Evolutionary conservation across 345 rosid species (phyloP).

Genomic region (Pistacia vera): DNA sequence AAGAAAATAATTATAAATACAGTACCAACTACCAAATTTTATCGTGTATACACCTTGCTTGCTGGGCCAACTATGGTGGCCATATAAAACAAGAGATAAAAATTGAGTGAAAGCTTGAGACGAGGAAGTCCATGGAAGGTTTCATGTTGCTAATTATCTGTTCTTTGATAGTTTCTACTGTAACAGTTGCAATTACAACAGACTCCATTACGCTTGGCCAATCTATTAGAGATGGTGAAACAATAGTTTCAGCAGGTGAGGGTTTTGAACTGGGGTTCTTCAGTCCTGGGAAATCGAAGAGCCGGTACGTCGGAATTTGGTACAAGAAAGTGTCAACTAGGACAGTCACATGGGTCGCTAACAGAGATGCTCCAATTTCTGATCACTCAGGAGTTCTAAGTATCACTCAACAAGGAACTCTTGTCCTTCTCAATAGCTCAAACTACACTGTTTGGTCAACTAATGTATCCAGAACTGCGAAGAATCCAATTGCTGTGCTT

Average conservation of each 20-base stretch:
- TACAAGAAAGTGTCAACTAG: conserved; percentile 29
- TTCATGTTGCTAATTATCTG: no score
- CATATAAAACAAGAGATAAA: no score
- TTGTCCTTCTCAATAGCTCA: conserved; percentile 19
- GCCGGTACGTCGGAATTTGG: conserved; percentile 44
- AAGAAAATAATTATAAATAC: no score
- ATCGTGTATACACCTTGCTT: no score
- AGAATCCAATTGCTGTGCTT: conserved; percentile 33
- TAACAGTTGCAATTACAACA: neutral
- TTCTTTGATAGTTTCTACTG: no score
- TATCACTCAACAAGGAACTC: conserved; percentile 16
- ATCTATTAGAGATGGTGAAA: conserved; percentile 18
- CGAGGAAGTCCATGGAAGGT: no score
- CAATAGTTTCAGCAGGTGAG: conserved; percentile 17
- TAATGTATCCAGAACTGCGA: conserved; percentile 16
- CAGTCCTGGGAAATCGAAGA: conserved; percentile 16
- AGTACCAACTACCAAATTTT: no score
- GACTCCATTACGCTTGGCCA: conserved; percentile 16
- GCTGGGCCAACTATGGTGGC: no score
- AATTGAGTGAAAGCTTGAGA: no score
- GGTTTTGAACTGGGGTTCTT: conserved; percentile 47
- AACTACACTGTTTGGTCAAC: conserved; percentile 33
- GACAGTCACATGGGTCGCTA: conserved; percentile 46
- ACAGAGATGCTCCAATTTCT: conserved; percentile 39
- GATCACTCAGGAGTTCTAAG: conserved; percentile 28